A percentile compares a stretch with the other conserved stretches of the same genome.
Evolutionary conservation across 2,329 filamentous ascomycete genomes (phyloP).

Genomic region (Paracoccidioides brasiliensis): DNA sequence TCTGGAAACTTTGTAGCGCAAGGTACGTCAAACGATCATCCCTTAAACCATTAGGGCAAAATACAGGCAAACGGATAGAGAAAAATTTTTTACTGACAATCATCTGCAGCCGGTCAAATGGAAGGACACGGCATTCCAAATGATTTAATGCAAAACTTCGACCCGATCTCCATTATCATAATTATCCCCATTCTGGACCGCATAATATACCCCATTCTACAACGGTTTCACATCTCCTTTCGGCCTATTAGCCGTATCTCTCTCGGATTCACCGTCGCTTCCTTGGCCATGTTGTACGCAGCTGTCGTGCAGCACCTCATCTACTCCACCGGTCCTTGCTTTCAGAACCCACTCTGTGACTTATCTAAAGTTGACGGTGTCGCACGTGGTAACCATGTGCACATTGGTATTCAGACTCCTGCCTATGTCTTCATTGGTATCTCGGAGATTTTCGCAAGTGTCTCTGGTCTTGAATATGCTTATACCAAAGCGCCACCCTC

Average conservation of each 20-base stretch:
- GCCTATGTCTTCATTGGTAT: slow-evolving; percentile 35
- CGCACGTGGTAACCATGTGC: slow-evolving; percentile 27
- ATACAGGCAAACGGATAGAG: slow-evolving; percentile 6
- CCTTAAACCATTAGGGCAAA: slow-evolving; percentile 17
- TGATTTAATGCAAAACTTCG: slow-evolving; percentile 62
- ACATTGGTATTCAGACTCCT: slow-evolving; percentile 34
- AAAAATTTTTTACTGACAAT: neutral
- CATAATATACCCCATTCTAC: slow-evolving; percentile 55
- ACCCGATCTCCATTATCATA: slow-evolving; percentile 62
- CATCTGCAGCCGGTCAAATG: slow-evolving; percentile 39
- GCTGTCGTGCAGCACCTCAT: slow-evolving; percentile 45
- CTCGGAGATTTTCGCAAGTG: slow-evolving; percentile 48
- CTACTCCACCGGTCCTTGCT: slow-evolving; percentile 42
- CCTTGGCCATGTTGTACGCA: slow-evolving; percentile 49
- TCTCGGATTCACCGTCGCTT: slow-evolving; percentile 52
- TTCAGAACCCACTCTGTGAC: slow-evolving; percentile 26
- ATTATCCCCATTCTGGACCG: slow-evolving; percentile 60
- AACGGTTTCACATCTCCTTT: slow-evolving; percentile 50
- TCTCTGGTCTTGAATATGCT: slow-evolving; percentile 59
- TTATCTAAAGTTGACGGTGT: slow-evolving; percentile 22
- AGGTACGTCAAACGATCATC: slow-evolving; percentile 18
- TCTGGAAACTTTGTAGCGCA: slow-evolving; percentile 56
- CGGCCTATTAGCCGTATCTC: slow-evolving; percentile 66
- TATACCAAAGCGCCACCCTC: slow-evolving; percentile 58
- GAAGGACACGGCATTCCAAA: slow-evolving; percentile 58